These are phyloP conservation scores for Glycine latifolia DNA, from an alignment of 306 rosid species.

Conservation along the genomic window DNA sequence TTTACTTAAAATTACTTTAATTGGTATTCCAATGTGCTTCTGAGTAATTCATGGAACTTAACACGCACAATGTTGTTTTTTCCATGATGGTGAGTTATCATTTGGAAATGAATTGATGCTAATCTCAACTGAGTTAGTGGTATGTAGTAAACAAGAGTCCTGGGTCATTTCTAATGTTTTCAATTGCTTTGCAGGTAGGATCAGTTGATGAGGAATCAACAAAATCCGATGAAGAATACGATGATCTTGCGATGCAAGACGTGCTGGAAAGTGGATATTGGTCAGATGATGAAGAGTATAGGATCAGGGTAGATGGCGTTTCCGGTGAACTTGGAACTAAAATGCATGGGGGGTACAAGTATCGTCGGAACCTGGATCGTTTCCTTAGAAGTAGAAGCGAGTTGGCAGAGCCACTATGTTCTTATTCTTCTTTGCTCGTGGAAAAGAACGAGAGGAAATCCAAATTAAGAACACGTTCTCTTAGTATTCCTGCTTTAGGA, in stretches of 20 bases:
- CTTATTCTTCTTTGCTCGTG: slow-evolving; percentile 60
- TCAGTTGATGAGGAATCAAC: slow-evolving; percentile 97
- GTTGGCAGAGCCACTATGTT: slow-evolving; percentile 56
- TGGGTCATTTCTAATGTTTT: too few relatives aligned
- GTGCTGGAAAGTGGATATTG: slow-evolving; percentile 62
- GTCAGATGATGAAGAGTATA: slow-evolving; percentile 60
- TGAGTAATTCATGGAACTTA: too few relatives aligned
- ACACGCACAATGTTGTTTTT: background rate
- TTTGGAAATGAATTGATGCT: background rate
- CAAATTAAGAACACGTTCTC: slow-evolving; percentile 78
- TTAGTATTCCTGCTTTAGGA: slow-evolving; percentile 78
- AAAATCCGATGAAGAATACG: slow-evolving; percentile 94
- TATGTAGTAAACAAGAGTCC: too few relatives aligned
- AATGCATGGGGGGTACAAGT: slow-evolving; percentile 47
- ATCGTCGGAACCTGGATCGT: slow-evolving; percentile 61
- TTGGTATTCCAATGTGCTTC: too few relatives aligned
- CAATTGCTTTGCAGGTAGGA: slow-evolving; percentile 64
- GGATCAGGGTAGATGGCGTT: slow-evolving; percentile 46
- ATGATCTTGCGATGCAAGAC: slow-evolving; percentile 90
- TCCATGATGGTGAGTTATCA: background rate
- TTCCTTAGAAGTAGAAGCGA: slow-evolving; percentile 67
- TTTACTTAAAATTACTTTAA: too few relatives aligned
- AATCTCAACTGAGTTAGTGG: too few relatives aligned
- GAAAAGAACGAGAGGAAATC: slow-evolving; percentile 60
- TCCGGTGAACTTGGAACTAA: slow-evolving; percentile 40